Conservation (phyloP, 306 rosid species). For the Cucumis sativus region DNA sequence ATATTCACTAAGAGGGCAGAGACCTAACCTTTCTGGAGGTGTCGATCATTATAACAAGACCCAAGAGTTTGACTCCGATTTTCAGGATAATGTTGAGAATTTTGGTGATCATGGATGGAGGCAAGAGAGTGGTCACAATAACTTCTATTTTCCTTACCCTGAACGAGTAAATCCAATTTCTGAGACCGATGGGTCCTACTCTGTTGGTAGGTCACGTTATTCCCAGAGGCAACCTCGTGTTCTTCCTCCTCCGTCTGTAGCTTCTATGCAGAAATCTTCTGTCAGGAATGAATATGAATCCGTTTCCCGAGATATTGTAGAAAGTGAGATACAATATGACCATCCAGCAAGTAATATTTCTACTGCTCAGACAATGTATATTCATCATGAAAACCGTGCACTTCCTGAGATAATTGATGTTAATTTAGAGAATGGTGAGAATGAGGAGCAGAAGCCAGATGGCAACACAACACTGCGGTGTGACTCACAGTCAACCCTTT, state of each 20-base stretch:
- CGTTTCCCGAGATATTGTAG: conserved; percentile 43
- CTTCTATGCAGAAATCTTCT: conserved; percentile 41
- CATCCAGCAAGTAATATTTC: conserved; percentile 36
- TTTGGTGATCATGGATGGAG: conserved; percentile 66
- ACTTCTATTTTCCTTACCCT: conserved; percentile 44
- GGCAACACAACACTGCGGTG: conserved; percentile 39
- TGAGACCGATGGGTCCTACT: conserved; percentile 62
- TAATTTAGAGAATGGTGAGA: conserved; percentile 33
- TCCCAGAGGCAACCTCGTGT: conserved; percentile 87
- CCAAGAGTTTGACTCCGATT: conserved; percentile 52
- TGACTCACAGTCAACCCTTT: conserved; percentile 92
- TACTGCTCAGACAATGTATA: conserved; percentile 31
- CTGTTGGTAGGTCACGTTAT: conserved; percentile 67
- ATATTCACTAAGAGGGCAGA: conserved; percentile 41
- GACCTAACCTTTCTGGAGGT: conserved; percentile 65
- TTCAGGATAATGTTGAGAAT: conserved; percentile 55
- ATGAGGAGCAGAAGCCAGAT: conserved; percentile 35
- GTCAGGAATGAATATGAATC: conserved; percentile 42
- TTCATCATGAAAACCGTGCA: conserved; percentile 19
- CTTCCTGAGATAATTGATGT: conserved; percentile 38
- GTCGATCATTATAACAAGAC: conserved; percentile 51
- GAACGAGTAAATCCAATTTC: conserved; percentile 47
- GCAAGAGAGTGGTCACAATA: conserved; percentile 35
- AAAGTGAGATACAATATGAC: conserved; percentile 46
- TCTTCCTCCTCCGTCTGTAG: conserved; percentile 75